A percentile compares a stretch with the other conserved stretches of the same genome.
Evolutionary conservation across 1,284 basidiomycete species (phyloP).

Genomic region (Mycena sp.): DNA sequence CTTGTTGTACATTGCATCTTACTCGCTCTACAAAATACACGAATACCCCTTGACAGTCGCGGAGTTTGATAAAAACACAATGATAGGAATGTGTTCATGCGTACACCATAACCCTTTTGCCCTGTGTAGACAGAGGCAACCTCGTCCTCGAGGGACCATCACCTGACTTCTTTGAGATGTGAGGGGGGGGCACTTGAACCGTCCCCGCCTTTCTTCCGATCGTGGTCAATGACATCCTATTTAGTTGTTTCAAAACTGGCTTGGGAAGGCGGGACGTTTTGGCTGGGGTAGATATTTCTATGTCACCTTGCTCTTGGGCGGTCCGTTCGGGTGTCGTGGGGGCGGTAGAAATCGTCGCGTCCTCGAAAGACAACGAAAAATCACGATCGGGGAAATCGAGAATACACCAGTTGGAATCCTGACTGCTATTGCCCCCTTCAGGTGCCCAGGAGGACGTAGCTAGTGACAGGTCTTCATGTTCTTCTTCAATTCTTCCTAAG

Average conservation of each 20-base stretch:
- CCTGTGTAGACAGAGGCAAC: conserved; percentile 9
- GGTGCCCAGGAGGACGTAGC: background rate
- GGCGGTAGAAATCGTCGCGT: conserved; percentile 4
- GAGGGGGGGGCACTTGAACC: conserved; percentile 2
- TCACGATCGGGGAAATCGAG: conserved; percentile 21
- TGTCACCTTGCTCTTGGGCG: background rate
- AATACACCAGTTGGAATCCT: conserved; percentile 24
- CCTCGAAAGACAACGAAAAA: conserved; percentile 14
- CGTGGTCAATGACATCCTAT: conserved; percentile 17
- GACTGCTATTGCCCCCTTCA: conserved; percentile 1
- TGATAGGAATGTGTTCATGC: conserved; percentile 9
- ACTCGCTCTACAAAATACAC: conserved; percentile 1
- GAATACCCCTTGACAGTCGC: conserved; percentile 2
- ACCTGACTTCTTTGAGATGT: conserved; percentile 16
- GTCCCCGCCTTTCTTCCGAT: conserved; percentile 1
- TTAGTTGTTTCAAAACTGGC: conserved; percentile 25
- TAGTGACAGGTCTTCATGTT: conserved; percentile 17
- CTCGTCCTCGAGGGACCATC: conserved; percentile 12
- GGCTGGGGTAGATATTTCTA: conserved; percentile 2
- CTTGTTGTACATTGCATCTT: conserved; percentile 19
- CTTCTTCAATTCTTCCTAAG: conserved; percentile 30
- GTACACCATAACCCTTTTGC: conserved; percentile 9
- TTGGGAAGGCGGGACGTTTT: conserved; percentile 28
- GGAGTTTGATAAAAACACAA: conserved; percentile 13
- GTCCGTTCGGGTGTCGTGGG: conserved; percentile 6